Evolutionary conservation across 106 monocot genomes (phyloP), one percentile per base, ranked within the genome.

Genomic region (Amphibolis antarctica): DNA sequence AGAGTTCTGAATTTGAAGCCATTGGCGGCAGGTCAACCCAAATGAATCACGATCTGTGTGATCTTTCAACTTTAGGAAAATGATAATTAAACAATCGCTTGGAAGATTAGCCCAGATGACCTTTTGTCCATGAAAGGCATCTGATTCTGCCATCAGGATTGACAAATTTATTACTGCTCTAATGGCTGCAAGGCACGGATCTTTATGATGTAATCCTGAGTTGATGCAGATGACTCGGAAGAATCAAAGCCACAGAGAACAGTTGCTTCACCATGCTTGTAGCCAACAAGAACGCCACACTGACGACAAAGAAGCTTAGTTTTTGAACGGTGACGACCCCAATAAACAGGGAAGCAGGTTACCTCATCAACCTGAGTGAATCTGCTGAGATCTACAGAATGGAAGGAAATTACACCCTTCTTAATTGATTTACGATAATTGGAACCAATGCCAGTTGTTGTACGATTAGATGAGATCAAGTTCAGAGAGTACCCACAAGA

Each of bases 301-400:
- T 88, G 78, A 36, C 87, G 78, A 49, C 83, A 88, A 10, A 88
- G 77, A 58, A 88, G 78, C 73, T 80, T 83, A 12, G 75, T 88
- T 68, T 81, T 83, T n/a, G 78, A 69, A 51, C 71, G 68, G 36
- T 68, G 67, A 57, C 63, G 55, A 19, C 77, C 66, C 66, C 65
- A 70, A 28, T 53, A 53, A 50, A 88, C 36, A 21, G 87, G 78
- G 21, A 88, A 46, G 21, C 83, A 88, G 30, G 53, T 75, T 13
- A 83, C 46, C 60, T 83, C 72, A 59, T 83, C 87, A 0, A 76
- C 80, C 65, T 83, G 80, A 53, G 87, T 88, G 64, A 88, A 83
- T 43, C 86, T 51, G 55, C 86, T 83, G 48, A 88, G 78, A 71
- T 88, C 80, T 12, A 83, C 67, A 49, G 74, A 66, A 29, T 42